phyloP scores from a whole-genome alignment of 2,329 filamentous ascomycete genomes.

The Plectosphaerella plurivora region DNA sequence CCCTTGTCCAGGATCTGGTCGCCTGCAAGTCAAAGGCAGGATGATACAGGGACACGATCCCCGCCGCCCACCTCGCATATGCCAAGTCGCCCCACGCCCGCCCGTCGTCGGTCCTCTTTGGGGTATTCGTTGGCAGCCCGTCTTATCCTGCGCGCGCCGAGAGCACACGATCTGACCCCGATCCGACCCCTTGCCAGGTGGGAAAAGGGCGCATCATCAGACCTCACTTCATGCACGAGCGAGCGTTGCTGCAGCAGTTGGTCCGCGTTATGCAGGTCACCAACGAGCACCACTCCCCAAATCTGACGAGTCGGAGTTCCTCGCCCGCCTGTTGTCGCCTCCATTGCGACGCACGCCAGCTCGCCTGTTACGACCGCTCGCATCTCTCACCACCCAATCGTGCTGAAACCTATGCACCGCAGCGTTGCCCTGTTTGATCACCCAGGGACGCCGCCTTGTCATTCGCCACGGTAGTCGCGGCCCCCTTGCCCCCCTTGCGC shows the following conservation, averaged over 20 bases:
- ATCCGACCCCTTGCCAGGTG: background rate
- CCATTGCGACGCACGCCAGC: background rate
- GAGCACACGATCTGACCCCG: too few relatives aligned
- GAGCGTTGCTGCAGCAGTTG: background rate
- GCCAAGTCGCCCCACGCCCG: too few relatives aligned
- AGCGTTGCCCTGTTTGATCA: background rate
- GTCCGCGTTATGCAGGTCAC: background rate
- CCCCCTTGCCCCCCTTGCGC: background rate
- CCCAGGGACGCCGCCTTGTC: background rate
- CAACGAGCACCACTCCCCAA: background rate
- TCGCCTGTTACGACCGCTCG: background rate
- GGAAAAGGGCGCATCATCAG: background rate
- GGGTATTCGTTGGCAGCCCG: too few relatives aligned
- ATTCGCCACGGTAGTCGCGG: background rate
- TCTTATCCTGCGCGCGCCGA: too few relatives aligned
- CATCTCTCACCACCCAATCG: background rate
- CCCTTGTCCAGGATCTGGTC: too few relatives aligned
- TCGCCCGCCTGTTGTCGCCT: background rate
- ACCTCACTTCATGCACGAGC: background rate
- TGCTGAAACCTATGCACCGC: background rate
- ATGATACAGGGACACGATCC: too few relatives aligned
- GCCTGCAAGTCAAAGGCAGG: too few relatives aligned
- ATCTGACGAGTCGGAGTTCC: too few relatives aligned
- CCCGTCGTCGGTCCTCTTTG: too few relatives aligned
- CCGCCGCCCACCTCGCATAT: too few relatives aligned